Base-by-base conservation (phyloP, 2,329 filamentous ascomycete genomes). In the Lecanicillium sp. region DNA sequence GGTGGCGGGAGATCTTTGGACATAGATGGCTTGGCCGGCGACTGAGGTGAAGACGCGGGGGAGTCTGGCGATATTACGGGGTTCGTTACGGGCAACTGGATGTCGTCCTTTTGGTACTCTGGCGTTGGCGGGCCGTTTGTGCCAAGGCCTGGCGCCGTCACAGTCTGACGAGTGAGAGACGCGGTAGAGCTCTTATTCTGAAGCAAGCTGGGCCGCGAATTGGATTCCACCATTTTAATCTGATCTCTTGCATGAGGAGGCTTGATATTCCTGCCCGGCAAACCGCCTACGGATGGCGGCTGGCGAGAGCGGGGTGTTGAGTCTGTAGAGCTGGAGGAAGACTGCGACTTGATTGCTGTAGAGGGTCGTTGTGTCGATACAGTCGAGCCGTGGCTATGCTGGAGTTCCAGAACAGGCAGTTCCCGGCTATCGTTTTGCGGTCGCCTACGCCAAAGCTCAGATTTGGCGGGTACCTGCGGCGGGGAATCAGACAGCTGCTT, bases 371-470 rank as follows among this genome's bases (percentile, higher is more conserved):
- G 38, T 25, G 27, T 54, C 28, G 60, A 58, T 14, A 64, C 64
- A 4, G 71, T 74, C 15, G 71, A 74, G 28, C 71, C 70, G 55
- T 73, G 63, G 40, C 68, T 74, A 29, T 57, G 50, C 35, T 65
- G 51, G 39, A 77, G 57, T 43, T 69, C 69, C 36, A 77, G 63
- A 41, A 68, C 64, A 8, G 69, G 55, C 4, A 76, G 60, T 33
- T 68, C 63, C 25, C 69, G 52, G 44, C 56, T 64, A 39, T 60
- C 61, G 51, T 69, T 75, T 18, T 66, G 56, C 12, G 71, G 72
- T 33, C 73, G 66, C 37, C 73, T 63, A 41, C 65, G 64, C 72
- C 71, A 76, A 33, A 66, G 52, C 34, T 65, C 56, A 31, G 54
- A 49, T 20, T 55, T 52, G 19, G 50, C 50, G 17, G 58, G 48